Conservation (phyloP, 83 land plant genomes). For the Picea abies region DNA sequence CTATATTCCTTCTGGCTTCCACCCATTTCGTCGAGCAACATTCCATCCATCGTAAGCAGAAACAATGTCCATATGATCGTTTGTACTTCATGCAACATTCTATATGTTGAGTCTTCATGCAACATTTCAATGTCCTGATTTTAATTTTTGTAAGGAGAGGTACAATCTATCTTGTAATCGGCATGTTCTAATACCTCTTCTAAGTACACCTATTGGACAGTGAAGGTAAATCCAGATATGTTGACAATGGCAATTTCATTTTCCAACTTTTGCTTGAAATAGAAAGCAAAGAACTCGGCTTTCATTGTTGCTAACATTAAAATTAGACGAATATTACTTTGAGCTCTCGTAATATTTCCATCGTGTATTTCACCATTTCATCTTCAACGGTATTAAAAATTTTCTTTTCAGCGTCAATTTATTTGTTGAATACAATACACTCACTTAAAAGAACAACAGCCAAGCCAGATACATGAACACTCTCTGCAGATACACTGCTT, state of each 20-base stretch:
- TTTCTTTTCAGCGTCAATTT: too few relatives aligned
- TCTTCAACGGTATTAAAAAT: too few relatives aligned
- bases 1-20: slow-evolving; percentile 31
- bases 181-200: too few relatives aligned
- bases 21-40: slow-evolving; percentile 27
- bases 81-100: slow-evolving; percentile 23
- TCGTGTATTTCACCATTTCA: too few relatives aligned
- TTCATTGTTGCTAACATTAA: slow-evolving; percentile 45
- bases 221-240: slow-evolving; percentile 36
- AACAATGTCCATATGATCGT: slow-evolving; percentile 41
- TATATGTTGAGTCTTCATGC: too few relatives aligned
- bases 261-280: slow-evolving; percentile 20
- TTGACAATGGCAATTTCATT: slow-evolving; percentile 12
- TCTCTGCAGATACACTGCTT: slow-evolving; percentile 29
- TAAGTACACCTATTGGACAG: too few relatives aligned
- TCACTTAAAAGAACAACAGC: too few relatives aligned
- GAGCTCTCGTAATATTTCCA: not conserved
- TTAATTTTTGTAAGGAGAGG: too few relatives aligned
- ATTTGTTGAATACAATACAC: too few relatives aligned
- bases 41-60: slow-evolving; percentile 46
- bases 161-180: too few relatives aligned
- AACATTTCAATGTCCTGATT: too few relatives aligned
- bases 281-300: slow-evolving; percentile 24
- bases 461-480: too few relatives aligned
- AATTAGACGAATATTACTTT: slow-evolving; percentile 27